Base-by-base conservation (phyloP, 148 eudicot species). In the Chenopodium album region DNA sequence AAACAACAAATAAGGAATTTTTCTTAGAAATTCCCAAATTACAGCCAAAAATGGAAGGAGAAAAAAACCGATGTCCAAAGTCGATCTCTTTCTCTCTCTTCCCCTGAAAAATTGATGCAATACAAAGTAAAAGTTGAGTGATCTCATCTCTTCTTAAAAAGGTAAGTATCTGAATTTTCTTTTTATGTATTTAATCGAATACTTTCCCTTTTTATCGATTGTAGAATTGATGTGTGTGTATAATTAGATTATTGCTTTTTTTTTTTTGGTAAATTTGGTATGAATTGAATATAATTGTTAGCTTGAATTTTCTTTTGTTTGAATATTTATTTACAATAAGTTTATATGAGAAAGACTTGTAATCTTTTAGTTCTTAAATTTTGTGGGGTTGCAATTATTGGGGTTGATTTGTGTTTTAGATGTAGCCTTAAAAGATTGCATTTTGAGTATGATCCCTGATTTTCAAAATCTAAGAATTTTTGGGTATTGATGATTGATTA, bases 81-180 rank as follows among this genome's bases (percentile, higher is more conserved):
- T 76, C 46, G 62, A 2, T 76, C 78, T 76, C 67, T 52, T 20
- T 59, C 63, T 59, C 63, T 59, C 63, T 29, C 23, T 71, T 37
- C 75, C 47, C 14, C 32, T 47, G 60, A 74, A 50, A 8, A 26
- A 28, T 74, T 50, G 62, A 48, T 48, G 77, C 77, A 28, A 48
- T 54, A 1, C 34, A 20, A 74, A 48, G 6, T 50, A 13, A 28
- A 26, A 16, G 2, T 47, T 26, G 20, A 26, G n/a, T 62, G 34
- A 1, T 74, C 29, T 3, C 77, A 67, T 67, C 71, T 67, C n/a
- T 28, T 48, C n/a, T 54, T 16, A 23, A n/a, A 26, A 50, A 74
- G 63, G 77, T 74, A 7, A 74, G 77, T 74, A 14, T 56, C 17
- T 22, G 22, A 56, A 14, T 56, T 56, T 56, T 14, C 62, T 56